Evolutionary conservation across 306 rosid species (phyloP).

Genomic region (Cicer arietinum): DNA sequence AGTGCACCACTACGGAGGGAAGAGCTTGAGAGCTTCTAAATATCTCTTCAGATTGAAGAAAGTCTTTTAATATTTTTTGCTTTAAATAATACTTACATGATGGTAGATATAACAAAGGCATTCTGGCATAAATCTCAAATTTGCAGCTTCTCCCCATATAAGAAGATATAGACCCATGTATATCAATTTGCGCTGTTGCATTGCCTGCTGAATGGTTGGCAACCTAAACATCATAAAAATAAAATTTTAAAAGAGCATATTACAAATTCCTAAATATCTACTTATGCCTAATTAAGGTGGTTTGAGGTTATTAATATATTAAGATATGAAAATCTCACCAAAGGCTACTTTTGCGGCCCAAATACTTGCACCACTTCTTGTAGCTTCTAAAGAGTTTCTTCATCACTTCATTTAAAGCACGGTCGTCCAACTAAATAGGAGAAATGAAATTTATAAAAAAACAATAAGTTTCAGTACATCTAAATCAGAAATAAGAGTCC

Average conservation of each 20-base stretch:
- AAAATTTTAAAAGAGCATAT: conserved; percentile 12
- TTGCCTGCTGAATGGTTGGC: conserved; percentile 95
- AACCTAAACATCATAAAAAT: conserved; percentile 63
- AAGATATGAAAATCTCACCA: conserved; percentile 69
- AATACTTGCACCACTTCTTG: conserved; percentile 92
- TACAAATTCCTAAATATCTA: conserved; percentile 11
- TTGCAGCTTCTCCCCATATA: conserved; percentile 99
- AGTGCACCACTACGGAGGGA: conserved; percentile 20
- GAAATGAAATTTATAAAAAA: conserved; percentile 37
- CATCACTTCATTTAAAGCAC: conserved; percentile 82
- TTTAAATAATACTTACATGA: conserved; percentile 66
- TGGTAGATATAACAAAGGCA: conserved; percentile 98
- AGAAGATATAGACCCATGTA: conserved; percentile 98
- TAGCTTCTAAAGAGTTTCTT: conserved; percentile 92
- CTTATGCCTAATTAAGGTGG: conserved; percentile 7
- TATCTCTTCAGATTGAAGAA: conserved; percentile 11
- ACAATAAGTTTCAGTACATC: background rate
- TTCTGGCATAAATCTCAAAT: conserved; percentile 98
- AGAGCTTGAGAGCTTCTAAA: background rate
- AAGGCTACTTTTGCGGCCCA: conserved; percentile 98
- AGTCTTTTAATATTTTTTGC: background rate
- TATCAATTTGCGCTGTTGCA: conserved; percentile 87
- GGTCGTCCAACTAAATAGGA: conserved; percentile 77
- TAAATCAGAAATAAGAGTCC: conserved; percentile 31
- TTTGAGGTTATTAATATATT: conserved; percentile 30